A percentile compares a stretch with the other conserved stretches of the same genome.
These are phyloP conservation scores for Xylaria polymorpha DNA, from an alignment of 2,329 filamentous ascomycete species.

Conservation along the genomic window DNA sequence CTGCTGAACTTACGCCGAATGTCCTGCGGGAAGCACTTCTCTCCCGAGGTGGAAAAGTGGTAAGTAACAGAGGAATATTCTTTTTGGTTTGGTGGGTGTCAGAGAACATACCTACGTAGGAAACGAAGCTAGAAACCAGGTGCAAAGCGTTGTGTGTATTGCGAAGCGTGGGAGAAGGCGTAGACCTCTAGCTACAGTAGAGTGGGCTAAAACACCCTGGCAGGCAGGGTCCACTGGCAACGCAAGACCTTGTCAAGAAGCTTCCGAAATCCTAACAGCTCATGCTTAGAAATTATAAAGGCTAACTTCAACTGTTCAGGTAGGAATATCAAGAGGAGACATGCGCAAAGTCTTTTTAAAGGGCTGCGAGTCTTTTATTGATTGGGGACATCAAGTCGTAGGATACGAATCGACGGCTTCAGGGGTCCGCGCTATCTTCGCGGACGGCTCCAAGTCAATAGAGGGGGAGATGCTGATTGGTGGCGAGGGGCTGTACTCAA, in stretches of 20 bases:
- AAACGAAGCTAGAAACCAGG: background rate
- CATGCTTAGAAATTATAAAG: background rate
- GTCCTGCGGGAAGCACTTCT: conserved; percentile 51
- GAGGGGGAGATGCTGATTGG: conserved; percentile 50
- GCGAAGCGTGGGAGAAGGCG: background rate
- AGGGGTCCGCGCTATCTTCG: conserved; percentile 68
- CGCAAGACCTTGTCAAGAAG: no score
- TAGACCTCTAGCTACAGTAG: background rate
- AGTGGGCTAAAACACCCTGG: background rate
- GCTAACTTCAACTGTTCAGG: background rate
- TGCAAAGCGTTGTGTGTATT: background rate
- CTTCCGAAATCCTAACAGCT: background rate
- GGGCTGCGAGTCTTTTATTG: conserved; percentile 65
- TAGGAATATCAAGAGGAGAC: conserved; percentile 71
- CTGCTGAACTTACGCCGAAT: conserved; percentile 19
- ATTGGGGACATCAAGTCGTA: conserved; percentile 66
- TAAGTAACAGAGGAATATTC: background rate
- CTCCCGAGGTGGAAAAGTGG: conserved; percentile 67
- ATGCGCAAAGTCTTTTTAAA: conserved; percentile 70
- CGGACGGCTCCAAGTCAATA: conserved; percentile 60
- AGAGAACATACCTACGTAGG: background rate
- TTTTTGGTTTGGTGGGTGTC: background rate
- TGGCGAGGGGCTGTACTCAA: conserved; percentile 72
- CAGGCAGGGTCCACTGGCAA: background rate
- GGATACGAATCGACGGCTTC: conserved; percentile 67